Conservation (phyloP, 1,284 basidiomycete species). For the Cutaneotrichosporon sp. region DNA sequence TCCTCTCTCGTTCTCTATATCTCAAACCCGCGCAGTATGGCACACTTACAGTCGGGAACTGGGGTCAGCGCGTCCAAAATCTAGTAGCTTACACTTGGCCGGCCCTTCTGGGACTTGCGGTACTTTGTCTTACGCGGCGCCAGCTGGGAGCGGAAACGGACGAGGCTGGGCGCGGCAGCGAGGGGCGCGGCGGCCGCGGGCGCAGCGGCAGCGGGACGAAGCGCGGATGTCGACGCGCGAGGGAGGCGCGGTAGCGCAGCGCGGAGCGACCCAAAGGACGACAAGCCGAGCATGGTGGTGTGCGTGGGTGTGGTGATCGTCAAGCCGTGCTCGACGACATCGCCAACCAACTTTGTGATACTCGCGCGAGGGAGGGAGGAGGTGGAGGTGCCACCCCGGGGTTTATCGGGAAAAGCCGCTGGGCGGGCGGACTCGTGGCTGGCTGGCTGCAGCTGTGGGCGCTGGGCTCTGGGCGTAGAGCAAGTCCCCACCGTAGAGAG, state of each 20-base stretch:
- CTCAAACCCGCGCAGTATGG: too few species aligned
- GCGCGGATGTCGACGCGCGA: slow-evolving; percentile 1
- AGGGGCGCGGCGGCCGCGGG: slow-evolving; percentile 4
- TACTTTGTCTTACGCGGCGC: slow-evolving; percentile 77
- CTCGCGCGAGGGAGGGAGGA: too few species aligned
- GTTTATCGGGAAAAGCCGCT: slow-evolving; percentile 4
- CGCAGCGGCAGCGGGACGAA: slow-evolving; percentile 6
- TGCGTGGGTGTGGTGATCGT: neutral
- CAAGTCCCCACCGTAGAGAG: too few species aligned
- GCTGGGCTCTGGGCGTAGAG: neutral
- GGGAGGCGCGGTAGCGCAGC: slow-evolving; percentile 11
- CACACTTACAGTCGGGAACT: slow-evolving; percentile 32
- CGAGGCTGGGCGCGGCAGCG: slow-evolving; percentile 23
- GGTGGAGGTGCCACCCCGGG: slow-evolving; percentile 4
- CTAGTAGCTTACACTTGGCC: slow-evolving; percentile 64
- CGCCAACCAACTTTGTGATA: too few species aligned
- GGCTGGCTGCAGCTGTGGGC: slow-evolving; percentile 3
- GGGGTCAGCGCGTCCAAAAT: slow-evolving; percentile 5
- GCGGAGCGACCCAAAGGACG: slow-evolving; percentile 5
- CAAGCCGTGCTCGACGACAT: too few species aligned
- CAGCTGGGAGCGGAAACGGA: slow-evolving; percentile 57
- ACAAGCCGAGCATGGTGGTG: slow-evolving; percentile 26
- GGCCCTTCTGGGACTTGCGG: slow-evolving; percentile 81
- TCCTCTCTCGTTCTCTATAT: too few species aligned
- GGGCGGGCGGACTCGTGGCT: slow-evolving; percentile 1